These are phyloP conservation scores for Candida tallmaniae DNA, from an alignment of 805 yeast genomes.

Conservation along the genomic window DNA sequence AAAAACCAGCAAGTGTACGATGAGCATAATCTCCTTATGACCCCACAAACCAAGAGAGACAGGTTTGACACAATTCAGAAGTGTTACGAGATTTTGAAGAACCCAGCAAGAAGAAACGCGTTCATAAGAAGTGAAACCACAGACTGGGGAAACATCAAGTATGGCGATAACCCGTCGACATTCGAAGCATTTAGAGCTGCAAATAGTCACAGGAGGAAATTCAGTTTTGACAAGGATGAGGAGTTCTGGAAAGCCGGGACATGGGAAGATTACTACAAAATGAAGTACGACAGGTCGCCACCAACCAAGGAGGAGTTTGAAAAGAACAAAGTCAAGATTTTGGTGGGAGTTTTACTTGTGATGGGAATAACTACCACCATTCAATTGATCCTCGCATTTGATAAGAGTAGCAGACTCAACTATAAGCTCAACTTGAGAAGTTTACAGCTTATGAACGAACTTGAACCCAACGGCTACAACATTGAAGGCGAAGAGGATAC, in stretches of 20 bases:
- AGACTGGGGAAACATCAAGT: constrained; percentile 18
- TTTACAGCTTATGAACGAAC: constrained; percentile 25
- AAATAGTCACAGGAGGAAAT: constrained; percentile 31
- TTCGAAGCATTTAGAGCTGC: constrained; percentile 36
- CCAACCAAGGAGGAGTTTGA: constrained; percentile 39
- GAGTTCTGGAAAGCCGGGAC: constrained; percentile 59
- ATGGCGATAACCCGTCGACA: constrained; percentile 10
- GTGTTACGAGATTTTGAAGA: constrained; percentile 43
- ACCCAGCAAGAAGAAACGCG: constrained; percentile 42
- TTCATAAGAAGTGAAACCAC: constrained; percentile 23
- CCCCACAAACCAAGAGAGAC: constrained; percentile 25
- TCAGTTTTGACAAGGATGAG: constrained; percentile 30
- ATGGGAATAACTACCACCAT: constrained; percentile 27
- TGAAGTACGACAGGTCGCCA: constrained; percentile 32
- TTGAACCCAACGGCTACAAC: constrained; percentile 20
- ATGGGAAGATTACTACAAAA: constrained; percentile 58
- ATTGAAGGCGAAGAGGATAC: constrained; percentile 25
- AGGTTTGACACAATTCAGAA: constrained; percentile 29
- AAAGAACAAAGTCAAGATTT: constrained; percentile 40
- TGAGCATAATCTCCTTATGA: constrained; percentile 26
- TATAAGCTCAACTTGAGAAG: constrained; percentile 22
- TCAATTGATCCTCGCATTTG: constrained; percentile 35
- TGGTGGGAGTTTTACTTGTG: constrained; percentile 30
- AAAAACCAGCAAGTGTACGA: constrained; percentile 19
- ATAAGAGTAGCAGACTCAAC: constrained; percentile 26